Evolutionary conservation across 306 rosid species (phyloP).

Genomic region (Quercus suber): DNA sequence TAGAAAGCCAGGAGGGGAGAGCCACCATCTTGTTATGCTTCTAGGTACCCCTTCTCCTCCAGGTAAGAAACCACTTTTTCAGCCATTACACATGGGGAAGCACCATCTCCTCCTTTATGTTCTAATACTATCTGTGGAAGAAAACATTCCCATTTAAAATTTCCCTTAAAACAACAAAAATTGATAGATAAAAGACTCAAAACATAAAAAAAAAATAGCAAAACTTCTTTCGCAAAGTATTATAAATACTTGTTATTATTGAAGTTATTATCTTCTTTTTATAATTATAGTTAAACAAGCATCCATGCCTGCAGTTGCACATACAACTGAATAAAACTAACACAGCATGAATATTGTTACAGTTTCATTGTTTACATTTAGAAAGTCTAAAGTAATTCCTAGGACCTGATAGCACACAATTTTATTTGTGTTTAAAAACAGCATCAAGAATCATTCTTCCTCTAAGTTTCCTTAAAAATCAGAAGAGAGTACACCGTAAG

Average conservation of each 20-base stretch:
- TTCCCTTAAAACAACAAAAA: background rate
- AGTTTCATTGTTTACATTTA: background rate
- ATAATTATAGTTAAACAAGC: background rate
- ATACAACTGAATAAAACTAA: background rate
- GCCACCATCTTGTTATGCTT: conserved; percentile 27
- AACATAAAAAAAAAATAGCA: background rate
- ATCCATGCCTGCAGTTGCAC: background rate
- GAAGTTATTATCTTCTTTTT: background rate
- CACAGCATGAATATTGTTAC: background rate
- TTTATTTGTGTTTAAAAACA: background rate
- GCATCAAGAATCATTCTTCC: background rate
- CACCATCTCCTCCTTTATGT: conserved; percentile 36
- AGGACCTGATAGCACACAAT: background rate
- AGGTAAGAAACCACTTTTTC: conserved; percentile 53
- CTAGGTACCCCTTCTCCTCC: conserved; percentile 58
- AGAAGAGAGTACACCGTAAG: background rate
- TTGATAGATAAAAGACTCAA: background rate
- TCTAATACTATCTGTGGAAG: conserved; percentile 44
- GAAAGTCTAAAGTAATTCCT: background rate
- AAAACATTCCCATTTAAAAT: background rate
- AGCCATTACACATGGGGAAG: conserved; percentile 67
- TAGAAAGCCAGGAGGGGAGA: background rate
- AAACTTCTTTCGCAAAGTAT: background rate
- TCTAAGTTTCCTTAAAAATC: background rate
- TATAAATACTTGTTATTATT: background rate